phyloP scores from a whole-genome alignment of 2,329 filamentous ascomycete species.

The Ascochyta pisi region DNA sequence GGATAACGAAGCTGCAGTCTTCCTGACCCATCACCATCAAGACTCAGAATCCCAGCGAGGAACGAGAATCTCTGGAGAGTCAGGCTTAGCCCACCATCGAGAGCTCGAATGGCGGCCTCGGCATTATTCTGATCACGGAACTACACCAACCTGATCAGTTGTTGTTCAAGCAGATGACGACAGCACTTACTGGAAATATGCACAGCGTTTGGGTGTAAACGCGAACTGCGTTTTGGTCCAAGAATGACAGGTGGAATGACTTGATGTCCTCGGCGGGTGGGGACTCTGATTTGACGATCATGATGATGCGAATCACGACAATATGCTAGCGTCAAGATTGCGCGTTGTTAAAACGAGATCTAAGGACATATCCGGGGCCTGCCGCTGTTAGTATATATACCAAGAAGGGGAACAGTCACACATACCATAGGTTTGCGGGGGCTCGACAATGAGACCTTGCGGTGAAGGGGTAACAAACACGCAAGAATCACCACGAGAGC shows the following conservation, averaged over 20 bases:
- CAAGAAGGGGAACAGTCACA: constrained; percentile 25
- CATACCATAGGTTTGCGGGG: constrained; percentile 20
- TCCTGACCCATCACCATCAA: constrained; percentile 32
- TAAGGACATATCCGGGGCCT: constrained; percentile 31
- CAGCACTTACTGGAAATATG: constrained; percentile 37
- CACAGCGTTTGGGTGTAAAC: constrained; percentile 42
- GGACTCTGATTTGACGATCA: constrained; percentile 36
- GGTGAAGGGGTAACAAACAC: constrained; percentile 35
- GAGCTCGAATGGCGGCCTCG: constrained; percentile 36
- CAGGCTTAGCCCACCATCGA: constrained; percentile 31
- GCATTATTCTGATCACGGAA: constrained; percentile 38
- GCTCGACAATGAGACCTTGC: constrained; percentile 18
- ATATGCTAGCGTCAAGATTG: constrained; percentile 28
- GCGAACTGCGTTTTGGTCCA: constrained; percentile 43
- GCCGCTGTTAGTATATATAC: constrained; percentile 31
- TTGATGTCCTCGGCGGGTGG: constrained; percentile 28
- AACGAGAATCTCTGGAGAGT: constrained; percentile 39
- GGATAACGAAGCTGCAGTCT: constrained; percentile 39
- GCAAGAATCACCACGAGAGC: constrained; percentile 33
- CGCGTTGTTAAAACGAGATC: constrained; percentile 26
- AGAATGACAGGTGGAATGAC: constrained; percentile 37
- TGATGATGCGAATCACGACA: constrained; percentile 25
- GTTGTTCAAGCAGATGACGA: neutral
- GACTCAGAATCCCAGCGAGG: constrained; percentile 40
- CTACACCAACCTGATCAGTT: constrained; percentile 14